phyloP scores from a whole-genome alignment of 2,329 filamentous ascomycete species.

The Nemania serpens region DNA sequence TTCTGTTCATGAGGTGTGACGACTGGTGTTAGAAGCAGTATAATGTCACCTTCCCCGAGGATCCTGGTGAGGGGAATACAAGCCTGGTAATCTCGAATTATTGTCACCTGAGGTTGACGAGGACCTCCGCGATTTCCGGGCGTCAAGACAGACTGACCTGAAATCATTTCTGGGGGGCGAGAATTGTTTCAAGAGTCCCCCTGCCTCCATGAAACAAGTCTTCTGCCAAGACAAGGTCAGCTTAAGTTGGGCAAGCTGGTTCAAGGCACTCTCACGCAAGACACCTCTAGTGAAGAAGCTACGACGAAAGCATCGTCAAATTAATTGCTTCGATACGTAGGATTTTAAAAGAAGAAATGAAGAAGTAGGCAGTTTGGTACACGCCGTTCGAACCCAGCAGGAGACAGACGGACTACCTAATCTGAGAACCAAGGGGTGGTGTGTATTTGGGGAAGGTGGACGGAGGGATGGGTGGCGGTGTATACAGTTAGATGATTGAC shows the following conservation, averaged over 20 bases:
- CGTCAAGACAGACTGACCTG: conserved; percentile 36
- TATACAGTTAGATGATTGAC: conserved; percentile 20
- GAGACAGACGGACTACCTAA: conserved; percentile 15
- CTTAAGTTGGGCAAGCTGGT: background rate
- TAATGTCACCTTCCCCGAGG: conserved; percentile 55
- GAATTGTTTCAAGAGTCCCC: conserved; percentile 31
- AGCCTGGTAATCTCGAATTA: conserved; percentile 40
- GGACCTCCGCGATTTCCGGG: conserved; percentile 39
- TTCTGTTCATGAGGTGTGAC: conserved; percentile 51
- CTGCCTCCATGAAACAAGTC: conserved; percentile 34
- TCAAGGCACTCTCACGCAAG: conserved; percentile 15
- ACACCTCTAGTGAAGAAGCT: conserved; percentile 22
- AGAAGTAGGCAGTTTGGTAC: conserved; percentile 14
- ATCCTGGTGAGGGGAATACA: conserved; percentile 54
- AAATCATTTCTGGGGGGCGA: conserved; percentile 40
- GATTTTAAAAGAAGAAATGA: background rate
- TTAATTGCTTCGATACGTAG: conserved; percentile 13
- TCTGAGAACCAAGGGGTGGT: conserved; percentile 15
- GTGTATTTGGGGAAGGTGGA: conserved; percentile 19
- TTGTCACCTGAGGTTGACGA: conserved; percentile 37
- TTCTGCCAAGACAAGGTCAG: conserved; percentile 19
- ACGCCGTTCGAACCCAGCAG: conserved; percentile 3
- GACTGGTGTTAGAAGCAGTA: conserved; percentile 66
- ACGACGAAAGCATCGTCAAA: conserved; percentile 28
- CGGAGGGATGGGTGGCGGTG: conserved; percentile 20